Evolutionary conservation across 257 asterid species (phyloP).

Genomic region (Rauvolfia tetraphylla): DNA sequence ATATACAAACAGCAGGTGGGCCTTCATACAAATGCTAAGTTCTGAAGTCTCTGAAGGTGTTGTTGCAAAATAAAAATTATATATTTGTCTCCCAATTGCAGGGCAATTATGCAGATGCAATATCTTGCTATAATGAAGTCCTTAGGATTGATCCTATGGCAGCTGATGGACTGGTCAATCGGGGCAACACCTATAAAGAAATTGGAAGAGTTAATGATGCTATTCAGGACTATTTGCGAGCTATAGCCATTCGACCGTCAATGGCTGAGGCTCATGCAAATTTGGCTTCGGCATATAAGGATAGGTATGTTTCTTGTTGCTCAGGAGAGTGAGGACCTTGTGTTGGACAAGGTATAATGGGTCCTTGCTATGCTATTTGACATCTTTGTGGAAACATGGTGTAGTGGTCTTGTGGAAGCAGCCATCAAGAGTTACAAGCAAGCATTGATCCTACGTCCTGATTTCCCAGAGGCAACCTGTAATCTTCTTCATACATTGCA

Average conservation of each 20-base stretch:
- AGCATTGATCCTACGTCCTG: slow-evolving; percentile 83
- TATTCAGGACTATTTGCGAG: slow-evolving; percentile 82
- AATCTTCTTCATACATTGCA: slow-evolving; percentile 98
- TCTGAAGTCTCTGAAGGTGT: background rate
- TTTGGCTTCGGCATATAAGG: slow-evolving; percentile 98
- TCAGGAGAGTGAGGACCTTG: background rate
- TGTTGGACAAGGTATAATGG: background rate
- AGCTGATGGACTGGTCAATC: slow-evolving; percentile 95
- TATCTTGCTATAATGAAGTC: slow-evolving; percentile 95
- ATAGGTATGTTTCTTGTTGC: slow-evolving; percentile 43
- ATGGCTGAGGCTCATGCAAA: slow-evolving; percentile 99
- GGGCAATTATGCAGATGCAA: slow-evolving; percentile 96
- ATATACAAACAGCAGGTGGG: slow-evolving; percentile 93
- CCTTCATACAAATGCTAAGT: background rate
- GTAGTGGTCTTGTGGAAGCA: slow-evolving; percentile 86
- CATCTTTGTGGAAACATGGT: slow-evolving; percentile 24
- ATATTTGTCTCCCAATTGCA: slow-evolving; percentile 29
- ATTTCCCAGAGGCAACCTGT: slow-evolving; percentile 97
- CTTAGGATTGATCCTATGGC: slow-evolving; percentile 94
- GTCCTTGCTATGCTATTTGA: slow-evolving; percentile 5
- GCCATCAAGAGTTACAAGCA: slow-evolving; percentile 93
- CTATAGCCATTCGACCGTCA: slow-evolving; percentile 76
- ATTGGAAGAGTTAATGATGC: slow-evolving; percentile 95
- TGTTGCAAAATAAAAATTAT: background rate
- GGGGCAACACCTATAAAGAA: slow-evolving; percentile 97